Percentiles rank a stretch among this genome's conserved stretches.
Conservation (phyloP, 805 yeast species). For the Yamadazyma philogaea region DNA sequence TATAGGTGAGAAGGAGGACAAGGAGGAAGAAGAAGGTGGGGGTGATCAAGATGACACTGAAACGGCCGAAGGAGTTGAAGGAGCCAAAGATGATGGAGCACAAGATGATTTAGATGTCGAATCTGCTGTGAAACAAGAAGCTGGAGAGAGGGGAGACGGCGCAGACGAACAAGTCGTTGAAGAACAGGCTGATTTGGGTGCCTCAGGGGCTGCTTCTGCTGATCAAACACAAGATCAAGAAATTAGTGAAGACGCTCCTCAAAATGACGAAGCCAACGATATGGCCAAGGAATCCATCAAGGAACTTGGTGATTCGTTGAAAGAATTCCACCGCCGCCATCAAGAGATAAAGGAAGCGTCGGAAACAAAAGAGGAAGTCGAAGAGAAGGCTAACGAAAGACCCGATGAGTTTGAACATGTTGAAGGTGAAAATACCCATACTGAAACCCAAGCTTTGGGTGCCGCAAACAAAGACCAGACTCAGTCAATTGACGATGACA, state of each 20-base stretch:
- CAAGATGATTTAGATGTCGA: slow-evolving; percentile 52
- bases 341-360: slow-evolving; percentile 79
- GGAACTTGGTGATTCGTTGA: slow-evolving; percentile 86
- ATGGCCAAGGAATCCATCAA: slow-evolving; percentile 74
- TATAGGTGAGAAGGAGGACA: slow-evolving; percentile 23
- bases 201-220: slow-evolving; percentile 52
- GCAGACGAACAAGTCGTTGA: slow-evolving; percentile 53
- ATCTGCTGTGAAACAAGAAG: slow-evolving; percentile 56
- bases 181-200: slow-evolving; percentile 67
- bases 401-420: slow-evolving; percentile 87
- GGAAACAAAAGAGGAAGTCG: slow-evolving; percentile 48
- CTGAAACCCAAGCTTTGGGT: slow-evolving; percentile 90
- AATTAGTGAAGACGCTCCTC: slow-evolving; percentile 35
- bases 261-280: slow-evolving; percentile 55
- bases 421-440: slow-evolving; percentile 73
- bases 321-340: slow-evolving; percentile 86
- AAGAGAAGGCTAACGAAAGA: slow-evolving; percentile 57
- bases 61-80: slow-evolving; percentile 53
- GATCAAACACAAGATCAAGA: slow-evolving; percentile 41
- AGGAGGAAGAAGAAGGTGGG: slow-evolving; percentile 39
- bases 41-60: slow-evolving; percentile 29
- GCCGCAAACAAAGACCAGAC: slow-evolving; percentile 78
- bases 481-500: slow-evolving; percentile 73
- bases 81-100: slow-evolving; percentile 42
- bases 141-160: slow-evolving; percentile 62